Evolutionary conservation across 2,329 filamentous ascomycete genomes (phyloP).

Genomic region (Exophiala lecanii-corni): DNA sequence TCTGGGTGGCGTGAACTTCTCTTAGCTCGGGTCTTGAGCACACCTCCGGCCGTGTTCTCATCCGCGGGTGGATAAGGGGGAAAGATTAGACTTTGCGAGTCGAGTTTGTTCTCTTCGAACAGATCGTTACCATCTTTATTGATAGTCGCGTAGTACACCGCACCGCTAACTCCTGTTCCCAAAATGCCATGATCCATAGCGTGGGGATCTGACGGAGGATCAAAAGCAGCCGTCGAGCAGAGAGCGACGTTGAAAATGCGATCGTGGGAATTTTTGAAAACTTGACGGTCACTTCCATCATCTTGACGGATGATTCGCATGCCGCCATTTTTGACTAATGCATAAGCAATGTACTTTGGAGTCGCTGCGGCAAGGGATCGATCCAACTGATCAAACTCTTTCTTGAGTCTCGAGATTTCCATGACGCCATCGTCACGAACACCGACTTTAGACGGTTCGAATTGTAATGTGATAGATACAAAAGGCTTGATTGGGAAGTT

Average conservation of each 20-base stretch:
- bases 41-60: slow-evolving; percentile 83
- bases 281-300: slow-evolving; percentile 82
- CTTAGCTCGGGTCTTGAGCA: slow-evolving; percentile 91
- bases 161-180: slow-evolving; percentile 87
- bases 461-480: slow-evolving; percentile 74
- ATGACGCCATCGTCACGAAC: slow-evolving; percentile 79
- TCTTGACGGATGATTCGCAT: slow-evolving; percentile 92
- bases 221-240: slow-evolving; percentile 56
- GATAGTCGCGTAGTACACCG: slow-evolving; percentile 91
- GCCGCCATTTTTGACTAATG: slow-evolving; percentile 87
- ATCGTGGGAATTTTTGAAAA: slow-evolving; percentile 87
- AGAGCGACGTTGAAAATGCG: slow-evolving; percentile 92
- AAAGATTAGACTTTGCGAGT: slow-evolving; percentile 82
- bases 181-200: slow-evolving; percentile 69
- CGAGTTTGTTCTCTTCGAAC: slow-evolving; percentile 71
- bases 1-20: slow-evolving; percentile 84
- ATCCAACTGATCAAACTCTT: slow-evolving; percentile 96
- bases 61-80: slow-evolving; percentile 81
- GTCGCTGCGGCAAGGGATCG: slow-evolving; percentile 87
- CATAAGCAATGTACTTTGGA: slow-evolving; percentile 87
- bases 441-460: slow-evolving; percentile 52
- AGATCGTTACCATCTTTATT: slow-evolving; percentile 72
- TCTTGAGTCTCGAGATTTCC: slow-evolving; percentile 91
- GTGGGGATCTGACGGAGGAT: slow-evolving; percentile 27
- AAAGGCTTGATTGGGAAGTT: slow-evolving; percentile 97